These are phyloP conservation scores for Termitomyces eurrhizus DNA, from an alignment of 768 basidiomycete species.

Conservation along the genomic window DNA sequence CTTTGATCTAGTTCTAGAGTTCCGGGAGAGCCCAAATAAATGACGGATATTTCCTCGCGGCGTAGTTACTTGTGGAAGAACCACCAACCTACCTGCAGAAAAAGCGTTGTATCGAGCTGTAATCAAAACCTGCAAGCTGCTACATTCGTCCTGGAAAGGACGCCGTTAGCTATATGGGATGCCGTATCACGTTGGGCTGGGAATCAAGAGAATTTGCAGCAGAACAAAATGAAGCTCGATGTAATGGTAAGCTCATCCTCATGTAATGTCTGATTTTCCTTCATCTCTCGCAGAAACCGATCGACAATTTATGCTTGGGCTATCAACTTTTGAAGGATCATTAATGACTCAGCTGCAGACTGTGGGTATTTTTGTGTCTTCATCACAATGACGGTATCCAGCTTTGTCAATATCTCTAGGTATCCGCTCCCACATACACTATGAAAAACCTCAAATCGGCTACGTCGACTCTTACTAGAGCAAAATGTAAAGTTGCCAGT, in stretches of 20 bases:
- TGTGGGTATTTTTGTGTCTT: slow-evolving; percentile 30
- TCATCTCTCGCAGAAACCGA: slow-evolving; percentile 29
- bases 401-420: slow-evolving; percentile 24
- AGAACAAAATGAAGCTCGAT: slow-evolving; percentile 42
- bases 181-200: slow-evolving; percentile 61
- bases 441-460: slow-evolving; percentile 60
- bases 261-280: neutral
- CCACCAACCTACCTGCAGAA: slow-evolving; percentile 20
- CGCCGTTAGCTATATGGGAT: slow-evolving; percentile 51
- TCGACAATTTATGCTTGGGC: slow-evolving; percentile 49
- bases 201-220: slow-evolving; percentile 45
- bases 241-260: slow-evolving; percentile 38
- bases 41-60: slow-evolving; percentile 67
- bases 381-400: neutral
- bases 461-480: slow-evolving; percentile 23
- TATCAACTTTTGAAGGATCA: slow-evolving; percentile 51
- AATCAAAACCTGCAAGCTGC: slow-evolving; percentile 41
- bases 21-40: slow-evolving; percentile 56
- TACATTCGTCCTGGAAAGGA: slow-evolving; percentile 45
- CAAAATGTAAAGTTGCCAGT: slow-evolving; percentile 23
- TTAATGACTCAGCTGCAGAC: slow-evolving; percentile 56
- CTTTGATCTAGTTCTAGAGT: slow-evolving; percentile 75
- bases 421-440: slow-evolving; percentile 40
- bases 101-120: slow-evolving; percentile 28
- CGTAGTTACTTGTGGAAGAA: slow-evolving; percentile 43